phyloP scores from a whole-genome alignment of 805 yeast genomes.

The Nakazawaea molendinolei region DNA sequence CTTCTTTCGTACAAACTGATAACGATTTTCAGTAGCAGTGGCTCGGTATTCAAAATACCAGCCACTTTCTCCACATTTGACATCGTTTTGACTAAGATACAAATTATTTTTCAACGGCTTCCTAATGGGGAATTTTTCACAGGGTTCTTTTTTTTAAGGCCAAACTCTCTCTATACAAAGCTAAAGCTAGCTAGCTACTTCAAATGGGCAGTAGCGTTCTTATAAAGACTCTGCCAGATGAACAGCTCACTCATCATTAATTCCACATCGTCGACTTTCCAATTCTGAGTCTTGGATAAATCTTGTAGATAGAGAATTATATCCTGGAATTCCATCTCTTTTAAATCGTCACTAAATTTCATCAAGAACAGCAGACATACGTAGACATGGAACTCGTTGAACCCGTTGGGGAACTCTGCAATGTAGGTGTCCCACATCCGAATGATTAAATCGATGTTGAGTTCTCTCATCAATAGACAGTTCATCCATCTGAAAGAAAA shows the following conservation, averaged over 20 bases:
- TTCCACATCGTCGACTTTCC: conserved; percentile 90
- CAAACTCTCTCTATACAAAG: background rate
- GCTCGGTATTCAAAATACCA: background rate
- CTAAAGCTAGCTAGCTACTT: no score
- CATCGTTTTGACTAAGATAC: no score
- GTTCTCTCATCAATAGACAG: conserved; percentile 91
- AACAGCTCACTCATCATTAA: conserved; percentile 90
- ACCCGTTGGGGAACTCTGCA: conserved; percentile 68
- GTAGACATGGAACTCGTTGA: conserved; percentile 89
- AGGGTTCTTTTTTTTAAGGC: background rate
- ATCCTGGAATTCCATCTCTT: conserved; percentile 89
- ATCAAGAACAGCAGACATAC: conserved; percentile 96
- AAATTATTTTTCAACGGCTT: no score
- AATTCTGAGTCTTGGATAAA: conserved; percentile 67
- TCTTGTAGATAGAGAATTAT: conserved; percentile 86
- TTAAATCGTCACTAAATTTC: conserved; percentile 74
- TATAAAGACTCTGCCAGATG: conserved; percentile 91
- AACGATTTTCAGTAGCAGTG: no score
- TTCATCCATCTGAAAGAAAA: conserved; percentile 99
- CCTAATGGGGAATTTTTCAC: no score
- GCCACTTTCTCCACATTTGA: conserved; percentile 7
- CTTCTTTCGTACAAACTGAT: conserved; percentile 4
- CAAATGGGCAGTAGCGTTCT: conserved; percentile 85
- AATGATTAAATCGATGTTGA: conserved; percentile 68
- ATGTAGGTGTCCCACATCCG: conserved; percentile 98